Percentiles rank a stretch among this genome's conserved stretches.
Conservation (phyloP, 202 grass and related monocot genomes). For the Carex arenaria region DNA sequence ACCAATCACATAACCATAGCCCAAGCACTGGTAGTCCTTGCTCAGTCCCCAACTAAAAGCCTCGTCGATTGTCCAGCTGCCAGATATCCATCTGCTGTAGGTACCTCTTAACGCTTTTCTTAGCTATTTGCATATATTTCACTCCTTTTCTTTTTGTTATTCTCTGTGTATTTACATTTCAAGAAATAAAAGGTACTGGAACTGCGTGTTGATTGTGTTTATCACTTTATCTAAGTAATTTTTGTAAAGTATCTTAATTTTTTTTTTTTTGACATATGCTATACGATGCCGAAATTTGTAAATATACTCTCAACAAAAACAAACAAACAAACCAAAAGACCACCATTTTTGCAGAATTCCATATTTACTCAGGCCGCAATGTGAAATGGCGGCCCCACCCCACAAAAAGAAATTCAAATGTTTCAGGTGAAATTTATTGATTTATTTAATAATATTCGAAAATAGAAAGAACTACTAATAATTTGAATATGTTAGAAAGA, state of each 20-base stretch:
- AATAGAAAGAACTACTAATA: too few species aligned
- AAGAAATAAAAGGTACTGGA: background rate
- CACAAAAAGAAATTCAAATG: too few species aligned
- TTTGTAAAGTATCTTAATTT: background rate
- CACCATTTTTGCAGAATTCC: too few species aligned
- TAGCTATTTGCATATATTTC: background rate
- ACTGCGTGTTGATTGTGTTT: background rate
- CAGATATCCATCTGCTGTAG: background rate
- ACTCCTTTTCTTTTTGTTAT: background rate
- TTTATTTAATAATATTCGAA: too few species aligned
- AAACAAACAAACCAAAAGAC: too few species aligned
- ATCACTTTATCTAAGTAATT: background rate
- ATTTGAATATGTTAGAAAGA: too few species aligned
- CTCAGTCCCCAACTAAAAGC: conserved; percentile 20
- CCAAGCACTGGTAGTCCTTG: background rate
- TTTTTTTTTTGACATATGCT: background rate
- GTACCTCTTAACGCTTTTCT: background rate
- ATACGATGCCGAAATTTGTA: background rate
- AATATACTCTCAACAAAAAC: too few species aligned
- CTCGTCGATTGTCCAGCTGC: background rate
- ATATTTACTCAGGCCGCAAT: too few species aligned
- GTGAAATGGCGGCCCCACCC: too few species aligned
- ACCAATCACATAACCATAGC: conserved; percentile 5
- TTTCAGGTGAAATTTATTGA: too few species aligned
- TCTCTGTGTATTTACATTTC: background rate